A percentile compares a stretch with the other conserved stretches of the same genome.
phyloP scores from a whole-genome alignment of 2,329 filamentous ascomycete genomes.

The Teratosphaeria nubilosa region DNA sequence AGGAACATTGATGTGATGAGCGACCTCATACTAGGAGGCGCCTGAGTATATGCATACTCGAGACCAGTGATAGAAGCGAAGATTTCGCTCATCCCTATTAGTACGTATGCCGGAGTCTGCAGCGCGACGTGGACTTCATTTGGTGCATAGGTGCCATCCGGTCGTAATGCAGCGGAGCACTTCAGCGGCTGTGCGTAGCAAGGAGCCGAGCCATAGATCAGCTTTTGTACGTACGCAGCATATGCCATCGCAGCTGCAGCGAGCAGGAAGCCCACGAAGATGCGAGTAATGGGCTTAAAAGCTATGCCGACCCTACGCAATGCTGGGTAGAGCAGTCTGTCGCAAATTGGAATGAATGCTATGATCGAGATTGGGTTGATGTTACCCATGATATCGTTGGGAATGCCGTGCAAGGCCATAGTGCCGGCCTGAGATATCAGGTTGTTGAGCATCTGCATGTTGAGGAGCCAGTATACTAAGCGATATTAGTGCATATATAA shows the following conservation, averaged over 20 bases:
- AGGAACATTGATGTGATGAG: constrained; percentile 30
- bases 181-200: constrained; percentile 28
- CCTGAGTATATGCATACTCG: constrained; percentile 38
- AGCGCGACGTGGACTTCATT: constrained; percentile 29
- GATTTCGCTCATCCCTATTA: constrained; percentile 37
- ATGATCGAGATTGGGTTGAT: constrained; percentile 23
- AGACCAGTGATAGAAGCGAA: constrained; percentile 36
- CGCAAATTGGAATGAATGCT: constrained; percentile 36
- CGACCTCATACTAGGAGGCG: constrained; percentile 37
- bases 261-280: constrained; percentile 39
- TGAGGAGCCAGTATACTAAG: constrained; percentile 53
- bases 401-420: constrained; percentile 36
- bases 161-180: constrained; percentile 20
- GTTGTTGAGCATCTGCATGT: constrained; percentile 38
- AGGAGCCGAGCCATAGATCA: constrained; percentile 41
- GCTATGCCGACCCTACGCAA: constrained; percentile 32
- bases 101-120: constrained; percentile 27
- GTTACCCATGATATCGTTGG: constrained; percentile 38
- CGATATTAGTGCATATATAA: background rate
- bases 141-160: background rate
- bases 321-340: constrained; percentile 36
- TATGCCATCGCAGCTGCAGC: constrained; percentile 41
- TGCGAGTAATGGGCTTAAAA: constrained; percentile 43
- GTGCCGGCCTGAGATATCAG: constrained; percentile 35
- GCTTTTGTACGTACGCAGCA: constrained; percentile 42